Evolutionary conservation across 495 filamentous ascomycete species (phyloP), one percentile per base, ranked within the genome.

Genomic region (Neurospora sp.): DNA sequence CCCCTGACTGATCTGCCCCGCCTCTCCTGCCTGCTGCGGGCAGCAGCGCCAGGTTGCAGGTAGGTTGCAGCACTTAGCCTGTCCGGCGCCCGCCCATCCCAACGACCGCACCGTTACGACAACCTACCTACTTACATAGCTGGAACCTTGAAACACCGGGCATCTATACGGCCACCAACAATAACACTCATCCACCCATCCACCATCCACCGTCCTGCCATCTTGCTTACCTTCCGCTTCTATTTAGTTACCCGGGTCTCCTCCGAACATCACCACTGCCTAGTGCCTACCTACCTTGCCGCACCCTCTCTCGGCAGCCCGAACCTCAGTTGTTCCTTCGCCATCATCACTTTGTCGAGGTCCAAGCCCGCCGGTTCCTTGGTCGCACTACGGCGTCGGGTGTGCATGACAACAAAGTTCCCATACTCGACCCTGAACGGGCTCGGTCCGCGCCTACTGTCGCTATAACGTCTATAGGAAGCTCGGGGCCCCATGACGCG

Each of bases 401-500:
- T 65, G 53, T 65, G 53, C 53, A 65, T 65, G 53, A 65, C 22
- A 16, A 31, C 53, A 31, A 35, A 65, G 53, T 65, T 65, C 22
- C 53, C 53, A 35, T 18, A 35, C 20, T 65, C 53, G 53, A 65
- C 53, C 53, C 53, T 35, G 27, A 65, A 65, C 53, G 53, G 53
- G 27, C 53, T 65, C 53, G 7, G 53, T 31, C 27, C 27, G 53
- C 53, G 31, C 14, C 53, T 65, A 35, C 27, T 65, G 27, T 65
- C 53, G 27, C 27, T 35, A 35, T 18, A 65, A 65, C 53, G n/a
- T 71, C 18, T 40, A 37, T 16, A 40, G 27, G 27, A 44, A 22
- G 44, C 35, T 59, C 44, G 69, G 59, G 61, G 18, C 31, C 73
- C 68, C 75, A 79, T 80, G 76, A 79, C 71, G 72, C 59, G 53